Conservation (phyloP, 495 filamentous ascomycete species). For the Viridothelium virens region DNA sequence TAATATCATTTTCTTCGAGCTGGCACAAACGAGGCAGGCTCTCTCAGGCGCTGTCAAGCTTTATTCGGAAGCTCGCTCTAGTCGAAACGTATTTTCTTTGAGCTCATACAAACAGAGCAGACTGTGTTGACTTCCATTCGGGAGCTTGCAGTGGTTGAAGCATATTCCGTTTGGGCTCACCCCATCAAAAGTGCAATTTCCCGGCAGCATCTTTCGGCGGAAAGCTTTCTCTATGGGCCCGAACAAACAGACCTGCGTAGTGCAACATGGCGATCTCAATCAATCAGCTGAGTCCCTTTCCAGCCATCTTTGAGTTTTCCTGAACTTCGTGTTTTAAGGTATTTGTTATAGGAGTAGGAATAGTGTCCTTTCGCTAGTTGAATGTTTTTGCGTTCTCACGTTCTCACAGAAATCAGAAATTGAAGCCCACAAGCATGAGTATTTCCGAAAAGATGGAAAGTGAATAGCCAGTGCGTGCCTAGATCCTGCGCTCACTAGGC, state of each 20-base stretch:
- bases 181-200: background rate
- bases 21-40: background rate
- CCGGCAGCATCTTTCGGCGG: background rate
- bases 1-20: background rate
- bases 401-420: too few species aligned
- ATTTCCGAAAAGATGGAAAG: too few species aligned
- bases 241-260: slow-evolving; percentile 4
- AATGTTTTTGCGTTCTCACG: too few species aligned
- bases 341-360: too few species aligned
- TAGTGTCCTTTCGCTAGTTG: too few species aligned
- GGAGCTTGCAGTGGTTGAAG: background rate
- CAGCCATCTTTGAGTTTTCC: too few species aligned
- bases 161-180: background rate
- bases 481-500: too few species aligned
- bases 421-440: too few species aligned
- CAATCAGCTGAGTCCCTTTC: background rate
- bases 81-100: background rate
- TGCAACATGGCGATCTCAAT: background rate
- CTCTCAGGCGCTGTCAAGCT: background rate
- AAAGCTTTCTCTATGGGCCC: background rate
- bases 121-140: background rate
- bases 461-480: too few species aligned
- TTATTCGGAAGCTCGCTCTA: background rate
- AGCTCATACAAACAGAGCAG: background rate
- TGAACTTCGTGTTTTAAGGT: too few species aligned